Evolutionary conservation across 768 basidiomycete species (phyloP), one percentile per base, ranked within the genome.

Genomic region (Tricholoma furcatifolium): DNA sequence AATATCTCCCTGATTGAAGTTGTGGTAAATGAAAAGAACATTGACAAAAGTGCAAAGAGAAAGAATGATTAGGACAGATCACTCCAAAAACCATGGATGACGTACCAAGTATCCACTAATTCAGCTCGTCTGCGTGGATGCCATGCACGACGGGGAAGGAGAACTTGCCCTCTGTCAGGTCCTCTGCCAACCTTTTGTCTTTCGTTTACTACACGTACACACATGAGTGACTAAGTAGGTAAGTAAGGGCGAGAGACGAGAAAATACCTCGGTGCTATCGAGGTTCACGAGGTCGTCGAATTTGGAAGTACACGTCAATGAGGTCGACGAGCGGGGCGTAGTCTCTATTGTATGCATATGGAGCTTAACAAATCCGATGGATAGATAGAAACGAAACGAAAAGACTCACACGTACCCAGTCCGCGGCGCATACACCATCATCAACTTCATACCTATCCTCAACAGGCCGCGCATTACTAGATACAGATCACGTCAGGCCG

Each of bases 281-380:
- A 98, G 72, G 62, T 98, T 98, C 90, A 96, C 93, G 42, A 94
- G 89, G 67, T 98, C 96, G 61, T 98, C 94, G 74, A 60, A 98
- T 95, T 66, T 98, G 96, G 68, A 93, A 97, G 62, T 85, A 89
- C n/a, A 97, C 83, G 2, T 95, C 93, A 55, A 98, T 88, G 9
- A 97, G 80, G 67, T 97, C 97, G 56, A 96, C 91, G 2, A 98
- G 78, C 0, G 94, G 93, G 1, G 96, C 84, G 58, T 92, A 97
- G 67, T 98, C 85, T 9, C 92, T 97, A 54, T 14, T 12, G 9
- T 24, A 50, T 36, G 4, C 15, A 20, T 8, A n/a, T 15, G 6
- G 14, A 39, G 9, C 15, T 4, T 5, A 12, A 41, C 21, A 41
- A 10, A 5, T 4, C 40, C 23, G 6, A 34, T 45, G 30, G 20